These are phyloP conservation scores for Microbotryum saponariae DNA, from an alignment of 1,284 basidiomycete species.

Conservation along the genomic window DNA sequence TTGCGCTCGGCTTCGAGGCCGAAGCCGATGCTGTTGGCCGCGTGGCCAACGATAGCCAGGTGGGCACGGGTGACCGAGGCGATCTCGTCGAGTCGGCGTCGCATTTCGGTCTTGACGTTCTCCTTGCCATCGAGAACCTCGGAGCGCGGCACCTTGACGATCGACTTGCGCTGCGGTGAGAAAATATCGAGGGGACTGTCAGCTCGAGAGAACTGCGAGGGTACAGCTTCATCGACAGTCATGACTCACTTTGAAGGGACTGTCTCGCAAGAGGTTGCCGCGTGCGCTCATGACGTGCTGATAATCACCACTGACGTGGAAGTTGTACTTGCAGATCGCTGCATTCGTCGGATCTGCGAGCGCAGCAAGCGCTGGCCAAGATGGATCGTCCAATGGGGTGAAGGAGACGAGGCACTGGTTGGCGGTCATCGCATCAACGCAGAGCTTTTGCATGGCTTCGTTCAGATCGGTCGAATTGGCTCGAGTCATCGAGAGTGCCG, in stretches of 20 bases:
- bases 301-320: conserved; percentile 82
- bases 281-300: conserved; percentile 87
- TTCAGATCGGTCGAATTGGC: conserved; percentile 37
- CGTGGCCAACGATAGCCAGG: conserved; percentile 62
- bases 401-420: conserved; percentile 76
- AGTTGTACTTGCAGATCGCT: conserved; percentile 65
- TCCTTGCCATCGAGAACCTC: conserved; percentile 85
- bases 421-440: conserved; percentile 65
- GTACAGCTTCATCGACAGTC: conserved; percentile 3
- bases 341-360: conserved; percentile 5
- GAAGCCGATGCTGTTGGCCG: conserved; percentile 38
- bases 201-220: background rate
- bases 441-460: conserved; percentile 73
- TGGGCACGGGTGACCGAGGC: conserved; percentile 77
- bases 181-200: background rate
- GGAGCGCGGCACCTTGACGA: conserved; percentile 81
- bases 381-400: conserved; percentile 53
- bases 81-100: conserved; percentile 81
- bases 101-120: conserved; percentile 78
- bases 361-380: conserved; percentile 4
- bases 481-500: conserved; percentile 6
- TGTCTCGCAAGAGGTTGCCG: conserved; percentile 79
- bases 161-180: conserved; percentile 58
- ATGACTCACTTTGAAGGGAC: conserved; percentile 64
- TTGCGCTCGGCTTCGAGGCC: conserved; percentile 88